Base-by-base conservation (phyloP, 1,284 basidiomycete genomes). In the Cutaneotrichosporon cavernicola region DNA sequence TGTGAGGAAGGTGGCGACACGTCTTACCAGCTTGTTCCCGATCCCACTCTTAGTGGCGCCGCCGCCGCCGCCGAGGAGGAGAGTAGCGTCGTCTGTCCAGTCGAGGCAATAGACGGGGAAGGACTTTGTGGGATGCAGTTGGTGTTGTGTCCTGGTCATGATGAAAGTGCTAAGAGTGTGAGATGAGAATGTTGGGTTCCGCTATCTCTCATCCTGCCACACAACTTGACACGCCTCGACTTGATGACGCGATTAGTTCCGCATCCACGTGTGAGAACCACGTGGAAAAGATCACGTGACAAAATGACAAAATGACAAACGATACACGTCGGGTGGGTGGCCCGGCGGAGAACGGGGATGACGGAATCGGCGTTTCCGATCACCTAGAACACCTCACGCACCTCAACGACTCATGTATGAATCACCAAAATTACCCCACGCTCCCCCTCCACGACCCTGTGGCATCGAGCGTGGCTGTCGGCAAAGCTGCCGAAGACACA, bases 51-150 rank as follows among this genome's bases (percentile, higher is more conserved):
- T 87, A 83, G 67, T 79, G 83, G 83, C 86, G 22, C 95, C 94
- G 1, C 94, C 94, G 31, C 94, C 94, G 2, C 93, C 94, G 2
- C 92, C 94, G 5, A 96, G 83, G 14, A 94, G 83, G n/a, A 97
- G 81, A n/a, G 87, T 82, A 58, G 86, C 83, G 26, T 88, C 83
- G 0, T 88, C 86, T 14, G 90, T 78, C 81, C 95, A 97, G n/a
- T 87, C 87, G 62, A 89, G 87, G 8, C 90, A 91, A 76, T 93
- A 96, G 58, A 96, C 88, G 0, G 93, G 93, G 74, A 93, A 95
- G 1, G 86, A 81, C 10, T 88, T 84, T 6, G 93, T 84, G 11
- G 87, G 78, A 72, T 94, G 91, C n/a, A 85, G 77, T 18, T 87
- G 87, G 78, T 96, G 92, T 70, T 86, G 84, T 58, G 89, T 87